These are phyloP conservation scores for Escovopsis sp. DNA, from an alignment of 2,329 filamentous ascomycete genomes.

Conservation along the genomic window DNA sequence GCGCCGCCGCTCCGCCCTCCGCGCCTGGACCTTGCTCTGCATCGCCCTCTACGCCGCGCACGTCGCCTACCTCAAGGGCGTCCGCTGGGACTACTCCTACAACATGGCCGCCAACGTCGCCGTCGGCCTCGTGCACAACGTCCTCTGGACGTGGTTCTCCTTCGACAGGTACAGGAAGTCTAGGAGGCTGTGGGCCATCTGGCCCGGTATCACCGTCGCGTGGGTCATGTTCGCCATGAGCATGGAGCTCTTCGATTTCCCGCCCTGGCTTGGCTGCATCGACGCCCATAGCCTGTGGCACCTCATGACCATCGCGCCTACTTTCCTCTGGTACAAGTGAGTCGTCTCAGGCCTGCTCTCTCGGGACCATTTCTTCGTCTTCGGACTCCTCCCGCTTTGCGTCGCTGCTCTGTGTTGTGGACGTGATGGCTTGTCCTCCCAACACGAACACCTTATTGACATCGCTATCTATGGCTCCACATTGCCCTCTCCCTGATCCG, in stretches of 20 bases:
- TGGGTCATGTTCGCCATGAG: constrained; percentile 93
- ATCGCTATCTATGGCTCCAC: too few relatives aligned
- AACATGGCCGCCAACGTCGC: constrained; percentile 94
- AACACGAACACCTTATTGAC: too few relatives aligned
- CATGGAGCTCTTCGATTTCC: constrained; percentile 86
- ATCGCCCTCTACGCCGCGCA: constrained; percentile 56
- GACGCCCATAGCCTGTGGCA: constrained; percentile 97
- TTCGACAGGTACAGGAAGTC: constrained; percentile 56
- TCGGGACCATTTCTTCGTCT: too few relatives aligned
- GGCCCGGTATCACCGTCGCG: constrained; percentile 80
- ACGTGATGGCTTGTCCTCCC: too few relatives aligned
- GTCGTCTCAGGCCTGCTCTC: constrained; percentile 21
- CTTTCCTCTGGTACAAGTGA: constrained; percentile 88
- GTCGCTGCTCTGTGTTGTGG: too few relatives aligned
- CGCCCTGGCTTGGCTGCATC: constrained; percentile 64
- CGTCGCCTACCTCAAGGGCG: constrained; percentile 69
- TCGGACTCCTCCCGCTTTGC: too few relatives aligned
- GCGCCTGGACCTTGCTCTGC: constrained; percentile 65
- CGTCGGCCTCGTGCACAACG: constrained; percentile 64
- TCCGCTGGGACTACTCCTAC: constrained; percentile 89
- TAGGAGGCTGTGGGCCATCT: constrained; percentile 64
- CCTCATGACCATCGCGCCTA: constrained; percentile 76
- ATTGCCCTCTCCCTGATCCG: too few relatives aligned
- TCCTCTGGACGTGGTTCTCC: constrained; percentile 77
- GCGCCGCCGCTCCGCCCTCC: constrained; percentile 35